A percentile compares a stretch with the other conserved stretches of the same genome.
Evolutionary conservation across 2,329 filamentous ascomycete species (phyloP).

Genomic region (Colletotrichum graminicola): DNA sequence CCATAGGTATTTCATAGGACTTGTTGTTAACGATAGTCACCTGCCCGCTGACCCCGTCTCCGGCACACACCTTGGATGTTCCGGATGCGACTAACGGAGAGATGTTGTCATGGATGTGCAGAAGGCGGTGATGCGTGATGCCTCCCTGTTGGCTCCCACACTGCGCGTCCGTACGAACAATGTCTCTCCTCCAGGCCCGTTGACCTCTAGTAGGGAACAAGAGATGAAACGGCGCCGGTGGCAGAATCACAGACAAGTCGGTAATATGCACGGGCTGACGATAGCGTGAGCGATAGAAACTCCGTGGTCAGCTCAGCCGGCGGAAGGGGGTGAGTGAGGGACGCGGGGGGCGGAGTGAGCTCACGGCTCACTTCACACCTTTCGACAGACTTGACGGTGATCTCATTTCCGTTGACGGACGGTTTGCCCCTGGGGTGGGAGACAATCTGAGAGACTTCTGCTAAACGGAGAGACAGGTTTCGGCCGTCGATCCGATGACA

Average conservation of each 20-base stretch:
- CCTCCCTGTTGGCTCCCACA: not conserved
- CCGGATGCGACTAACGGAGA: conserved; percentile 1
- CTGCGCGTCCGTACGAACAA: not conserved
- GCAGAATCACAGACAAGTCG: conserved; percentile 15
- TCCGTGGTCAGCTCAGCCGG: not conserved
- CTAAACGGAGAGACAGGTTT: conserved; percentile 28
- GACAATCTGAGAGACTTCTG: conserved; percentile 30
- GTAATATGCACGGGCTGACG: conserved; percentile 14
- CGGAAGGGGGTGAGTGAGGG: not conserved
- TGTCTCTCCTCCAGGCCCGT: not conserved
- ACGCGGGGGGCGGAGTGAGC: conserved; percentile 6
- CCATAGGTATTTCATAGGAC: not conserved
- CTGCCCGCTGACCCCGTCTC: conserved; percentile 19
- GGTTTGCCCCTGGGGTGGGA: conserved; percentile 2
- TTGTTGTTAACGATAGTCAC: conserved; percentile 18
- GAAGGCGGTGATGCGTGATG: not conserved
- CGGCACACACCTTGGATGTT: conserved; percentile 16
- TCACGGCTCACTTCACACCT: no score
- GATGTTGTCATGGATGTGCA: conserved; percentile 2
- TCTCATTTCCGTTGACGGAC: not conserved
- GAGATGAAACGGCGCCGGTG: conserved; percentile 27
- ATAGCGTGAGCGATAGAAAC: not conserved
- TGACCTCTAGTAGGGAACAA: not conserved
- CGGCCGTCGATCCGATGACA: conserved; percentile 37
- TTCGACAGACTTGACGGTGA: conserved; percentile 4